These are phyloP conservation scores for Penicillium arizonense DNA, from an alignment of 495 filamentous ascomycete species.

Conservation along the genomic window DNA sequence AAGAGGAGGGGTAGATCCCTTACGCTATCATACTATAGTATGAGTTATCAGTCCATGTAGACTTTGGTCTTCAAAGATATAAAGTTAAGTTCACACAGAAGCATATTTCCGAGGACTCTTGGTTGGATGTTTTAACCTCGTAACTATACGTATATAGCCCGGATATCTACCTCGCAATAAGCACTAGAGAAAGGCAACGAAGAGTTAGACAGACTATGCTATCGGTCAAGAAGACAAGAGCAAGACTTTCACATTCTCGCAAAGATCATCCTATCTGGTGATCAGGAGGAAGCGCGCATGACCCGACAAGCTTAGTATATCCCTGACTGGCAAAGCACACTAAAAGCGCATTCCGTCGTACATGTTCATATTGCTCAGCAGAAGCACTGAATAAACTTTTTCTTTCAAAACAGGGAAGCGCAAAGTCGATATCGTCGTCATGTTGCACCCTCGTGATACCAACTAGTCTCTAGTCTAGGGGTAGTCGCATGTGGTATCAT, in stretches of 20 bases:
- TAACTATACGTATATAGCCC: no score
- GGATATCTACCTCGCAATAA: no score
- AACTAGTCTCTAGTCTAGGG: conserved; percentile 2
- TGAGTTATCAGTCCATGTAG: neutral
- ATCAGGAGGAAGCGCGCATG: conserved; percentile 20
- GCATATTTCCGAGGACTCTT: no score
- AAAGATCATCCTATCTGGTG: conserved; percentile 19
- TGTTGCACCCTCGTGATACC: conserved; percentile 20
- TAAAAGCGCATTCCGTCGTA: neutral
- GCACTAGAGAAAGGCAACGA: no score
- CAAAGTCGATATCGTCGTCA: conserved; percentile 2
- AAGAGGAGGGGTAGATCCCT: neutral
- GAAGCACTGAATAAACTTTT: conserved; percentile 2
- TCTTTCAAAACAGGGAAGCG: neutral
- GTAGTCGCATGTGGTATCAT: neutral
- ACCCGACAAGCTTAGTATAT: conserved; percentile 12
- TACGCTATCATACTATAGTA: neutral
- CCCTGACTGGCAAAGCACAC: neutral
- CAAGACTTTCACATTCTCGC: conserved; percentile 14
- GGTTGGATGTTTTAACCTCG: no score
- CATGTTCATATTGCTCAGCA: neutral
- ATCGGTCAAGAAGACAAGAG: neutral
- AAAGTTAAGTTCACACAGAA: no score
- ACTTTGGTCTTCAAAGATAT: no score
- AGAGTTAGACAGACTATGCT: neutral